These are phyloP conservation scores for Kalmusia sp. DNA, from an alignment of 2,329 filamentous ascomycete species.

Conservation along the genomic window DNA sequence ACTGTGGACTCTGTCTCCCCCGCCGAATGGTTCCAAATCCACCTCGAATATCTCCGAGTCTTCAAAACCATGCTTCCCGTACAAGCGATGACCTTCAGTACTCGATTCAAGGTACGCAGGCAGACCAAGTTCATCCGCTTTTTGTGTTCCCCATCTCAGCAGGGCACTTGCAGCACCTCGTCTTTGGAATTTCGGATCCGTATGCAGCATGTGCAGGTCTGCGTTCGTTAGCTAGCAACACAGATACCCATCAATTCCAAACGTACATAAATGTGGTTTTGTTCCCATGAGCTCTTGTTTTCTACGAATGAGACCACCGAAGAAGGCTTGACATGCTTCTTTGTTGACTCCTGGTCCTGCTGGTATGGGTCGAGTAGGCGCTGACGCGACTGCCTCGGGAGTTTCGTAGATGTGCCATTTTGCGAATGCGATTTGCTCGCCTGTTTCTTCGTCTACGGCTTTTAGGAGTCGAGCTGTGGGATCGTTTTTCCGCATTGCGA, in stretches of 20 bases:
- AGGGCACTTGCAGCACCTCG: slow-evolving; percentile 32
- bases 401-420: slow-evolving; percentile 40
- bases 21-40: slow-evolving; percentile 26
- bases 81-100: slow-evolving; percentile 24
- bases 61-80: slow-evolving; percentile 33
- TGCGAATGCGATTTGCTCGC: slow-evolving; percentile 34
- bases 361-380: slow-evolving; percentile 16
- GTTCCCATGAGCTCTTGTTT: slow-evolving; percentile 30
- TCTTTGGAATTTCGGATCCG: slow-evolving; percentile 32
- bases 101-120: slow-evolving; percentile 36
- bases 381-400: slow-evolving; percentile 14
- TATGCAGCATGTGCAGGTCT: slow-evolving; percentile 38
- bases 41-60: slow-evolving; percentile 26
- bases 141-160: slow-evolving; percentile 28
- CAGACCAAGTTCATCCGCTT: slow-evolving; percentile 31
- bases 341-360: slow-evolving; percentile 26
- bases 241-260: not conserved
- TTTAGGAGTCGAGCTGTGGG: slow-evolving; percentile 24
- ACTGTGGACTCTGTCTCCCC: slow-evolving; percentile 14
- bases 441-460: slow-evolving; percentile 30
- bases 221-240: not conserved
- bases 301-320: slow-evolving; percentile 21
- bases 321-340: slow-evolving; percentile 33
- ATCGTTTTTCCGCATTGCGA: slow-evolving; percentile 20
- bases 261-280: slow-evolving; percentile 35